A percentile compares a stretch with the other conserved stretches of the same genome.
Conservation (phyloP, 116 monocot species). For the Cymodocea nodosa region DNA sequence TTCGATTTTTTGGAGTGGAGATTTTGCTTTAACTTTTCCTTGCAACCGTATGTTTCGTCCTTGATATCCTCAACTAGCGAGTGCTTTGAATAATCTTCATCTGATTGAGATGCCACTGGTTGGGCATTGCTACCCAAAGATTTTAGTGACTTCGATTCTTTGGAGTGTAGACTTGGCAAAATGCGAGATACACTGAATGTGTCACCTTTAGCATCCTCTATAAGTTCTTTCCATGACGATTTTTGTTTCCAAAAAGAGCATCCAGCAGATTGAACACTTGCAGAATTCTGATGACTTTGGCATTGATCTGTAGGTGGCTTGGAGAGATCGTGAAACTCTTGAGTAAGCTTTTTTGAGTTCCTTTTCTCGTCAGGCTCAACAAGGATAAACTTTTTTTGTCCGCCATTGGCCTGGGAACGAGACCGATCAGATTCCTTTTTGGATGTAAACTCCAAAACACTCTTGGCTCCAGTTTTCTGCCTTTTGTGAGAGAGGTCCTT, state of each 20-base stretch:
- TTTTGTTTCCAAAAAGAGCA: constrained; percentile 59
- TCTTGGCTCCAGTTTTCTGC: constrained; percentile 15
- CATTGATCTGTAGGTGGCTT: background rate
- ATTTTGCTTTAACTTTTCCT: background rate
- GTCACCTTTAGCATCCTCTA: constrained; percentile 23
- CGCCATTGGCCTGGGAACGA: background rate
- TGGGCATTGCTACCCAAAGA: background rate
- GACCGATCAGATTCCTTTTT: background rate
- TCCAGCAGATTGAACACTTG: constrained; percentile 7
- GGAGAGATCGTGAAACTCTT: background rate
- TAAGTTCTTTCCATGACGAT: constrained; percentile 72
- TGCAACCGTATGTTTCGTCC: background rate
- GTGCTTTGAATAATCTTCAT: background rate
- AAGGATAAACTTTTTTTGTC: background rate
- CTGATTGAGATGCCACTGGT: background rate
- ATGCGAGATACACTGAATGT: constrained; percentile 46
- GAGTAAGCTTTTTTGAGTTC: background rate
- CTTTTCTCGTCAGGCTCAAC: constrained; percentile 1
- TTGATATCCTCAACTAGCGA: background rate
- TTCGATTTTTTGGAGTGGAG: too few relatives aligned
- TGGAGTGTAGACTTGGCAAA: constrained; percentile 13
- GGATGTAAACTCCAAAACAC: constrained; percentile 6
- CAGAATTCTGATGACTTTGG: background rate
- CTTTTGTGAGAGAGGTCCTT: constrained; percentile 17
- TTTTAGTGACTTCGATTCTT: background rate